Base-by-base conservation (phyloP, 148 eudicot genomes). In the Rhododendron kiyosumense region DNA sequence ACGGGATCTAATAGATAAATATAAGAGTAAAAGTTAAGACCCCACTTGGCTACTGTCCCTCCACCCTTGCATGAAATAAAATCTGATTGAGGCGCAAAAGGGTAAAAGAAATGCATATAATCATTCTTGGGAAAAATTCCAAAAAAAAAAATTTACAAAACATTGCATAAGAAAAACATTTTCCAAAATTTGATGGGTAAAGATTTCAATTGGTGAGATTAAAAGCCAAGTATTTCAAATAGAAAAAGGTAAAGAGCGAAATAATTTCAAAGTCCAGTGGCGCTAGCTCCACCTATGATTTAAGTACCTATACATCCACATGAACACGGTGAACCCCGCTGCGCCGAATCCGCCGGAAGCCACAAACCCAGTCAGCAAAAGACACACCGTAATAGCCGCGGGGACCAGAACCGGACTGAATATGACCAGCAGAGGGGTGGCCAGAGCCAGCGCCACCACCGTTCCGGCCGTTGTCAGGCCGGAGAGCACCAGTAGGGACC, bases 361-460 rank as follows among this genome's bases (percentile, higher is more conserved):
- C 85, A 93, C 15, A 38, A 94, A 93, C 74, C 94, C 97, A 0
- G 78, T 17, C 2, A 80, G 76, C 41, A 94, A 5, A 14, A 91
- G 18, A 48, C 91, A 89, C 12, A 89, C 82, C 0, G 93, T 83
- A 2, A 93, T 90, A 0, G 86, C 92, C 0, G 95, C 94, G 0
- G 98, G 98, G 4, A 93, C 94, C 15, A 92, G 78, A 24, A 92
- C 94, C 46, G 95, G 95, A 85, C 93, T 93, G 88, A 91, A 93
- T 11, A 93, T 88, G 32, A 93, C 94, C 73, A 92, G 65, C 59
- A 93, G 49, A 8, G 95, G 94, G 0, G 94, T 93, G 13, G 91
- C 95, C 5, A 93, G 4, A 0, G 89, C 87, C 2, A 92, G 88
- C 26, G 88, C 90, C 0, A 93, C 88, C 22, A 93, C 93, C 0